A percentile compares a stretch with the other conserved stretches of the same genome.
Evolutionary conservation across 2,329 filamentous ascomycete genomes (phyloP).

Genomic region (Coniochaeta prunicola): DNA sequence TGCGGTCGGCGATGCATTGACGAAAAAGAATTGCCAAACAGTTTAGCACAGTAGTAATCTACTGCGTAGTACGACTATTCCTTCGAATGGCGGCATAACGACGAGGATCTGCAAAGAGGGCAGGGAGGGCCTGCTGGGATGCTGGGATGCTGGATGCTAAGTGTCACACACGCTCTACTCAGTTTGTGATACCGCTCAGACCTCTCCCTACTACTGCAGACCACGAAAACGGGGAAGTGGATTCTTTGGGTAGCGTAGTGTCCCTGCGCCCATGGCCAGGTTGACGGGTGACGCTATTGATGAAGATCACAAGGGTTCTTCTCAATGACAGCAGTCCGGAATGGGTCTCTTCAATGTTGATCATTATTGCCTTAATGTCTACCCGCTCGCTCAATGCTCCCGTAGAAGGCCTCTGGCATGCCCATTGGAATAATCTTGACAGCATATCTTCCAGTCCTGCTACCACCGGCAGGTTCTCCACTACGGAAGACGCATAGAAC

Average conservation of each 20-base stretch:
- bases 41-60: too few relatives aligned
- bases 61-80: too few relatives aligned
- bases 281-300: neutral
- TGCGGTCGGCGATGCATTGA: neutral
- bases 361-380: neutral
- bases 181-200: neutral
- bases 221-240: neutral
- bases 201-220: neutral
- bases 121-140: neutral
- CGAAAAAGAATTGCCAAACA: too few relatives aligned
- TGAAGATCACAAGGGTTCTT: neutral
- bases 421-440: neutral
- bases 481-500: neutral
- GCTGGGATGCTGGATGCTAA: too few relatives aligned
- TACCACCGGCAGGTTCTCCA: neutral
- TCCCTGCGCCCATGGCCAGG: neutral
- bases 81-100: neutral
- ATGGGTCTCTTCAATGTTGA: too few relatives aligned
- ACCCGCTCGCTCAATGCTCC: neutral
- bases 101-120: neutral
- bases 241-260: neutral
- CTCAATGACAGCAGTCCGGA: neutral
- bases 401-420: neutral
- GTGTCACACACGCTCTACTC: neutral
- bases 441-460: neutral